phyloP scores from a whole-genome alignment of 768 basidiomycete genomes.

The Paxillus involutus region DNA sequence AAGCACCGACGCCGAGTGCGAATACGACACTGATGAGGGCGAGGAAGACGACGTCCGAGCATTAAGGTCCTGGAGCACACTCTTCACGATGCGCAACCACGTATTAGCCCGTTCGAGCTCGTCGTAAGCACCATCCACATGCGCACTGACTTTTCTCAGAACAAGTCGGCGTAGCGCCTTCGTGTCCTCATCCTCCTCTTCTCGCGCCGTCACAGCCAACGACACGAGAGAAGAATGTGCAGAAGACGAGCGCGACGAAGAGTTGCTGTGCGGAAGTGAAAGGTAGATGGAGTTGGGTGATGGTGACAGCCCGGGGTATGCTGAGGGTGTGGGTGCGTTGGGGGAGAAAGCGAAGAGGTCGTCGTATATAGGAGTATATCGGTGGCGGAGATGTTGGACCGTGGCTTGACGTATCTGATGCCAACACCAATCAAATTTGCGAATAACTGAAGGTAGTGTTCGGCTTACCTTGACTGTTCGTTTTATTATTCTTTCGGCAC shows the following conservation, averaged over 20 bases:
- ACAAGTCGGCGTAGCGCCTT: conserved; percentile 62
- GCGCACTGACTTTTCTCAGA: conserved; percentile 62
- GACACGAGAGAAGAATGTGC: conserved; percentile 42
- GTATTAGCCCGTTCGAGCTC: conserved; percentile 58
- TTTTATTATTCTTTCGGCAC: conserved; percentile 56
- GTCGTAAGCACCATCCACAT: conserved; percentile 54
- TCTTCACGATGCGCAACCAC: conserved; percentile 67
- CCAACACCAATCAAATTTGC: neutral
- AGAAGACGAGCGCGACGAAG: conserved; percentile 24
- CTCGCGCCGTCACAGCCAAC: conserved; percentile 47
- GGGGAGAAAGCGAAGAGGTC: conserved; percentile 22
- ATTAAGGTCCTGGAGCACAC: conserved; percentile 58
- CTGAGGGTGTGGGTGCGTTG: conserved; percentile 1
- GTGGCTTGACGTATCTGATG: conserved; percentile 51
- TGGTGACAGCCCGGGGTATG: neutral
- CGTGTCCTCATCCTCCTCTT: conserved; percentile 64
- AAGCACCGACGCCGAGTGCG: neutral
- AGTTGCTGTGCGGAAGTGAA: conserved; percentile 14
- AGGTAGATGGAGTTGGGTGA: conserved; percentile 20
- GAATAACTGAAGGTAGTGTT: neutral
- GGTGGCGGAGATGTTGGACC: conserved; percentile 42
- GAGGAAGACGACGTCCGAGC: conserved; percentile 8
- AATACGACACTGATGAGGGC: neutral
- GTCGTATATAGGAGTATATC: conserved; percentile 18
- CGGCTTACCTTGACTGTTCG: conserved; percentile 52